These are phyloP conservation scores for Triadica sebifera DNA, from an alignment of 345 rosid species.

Conservation along the genomic window DNA sequence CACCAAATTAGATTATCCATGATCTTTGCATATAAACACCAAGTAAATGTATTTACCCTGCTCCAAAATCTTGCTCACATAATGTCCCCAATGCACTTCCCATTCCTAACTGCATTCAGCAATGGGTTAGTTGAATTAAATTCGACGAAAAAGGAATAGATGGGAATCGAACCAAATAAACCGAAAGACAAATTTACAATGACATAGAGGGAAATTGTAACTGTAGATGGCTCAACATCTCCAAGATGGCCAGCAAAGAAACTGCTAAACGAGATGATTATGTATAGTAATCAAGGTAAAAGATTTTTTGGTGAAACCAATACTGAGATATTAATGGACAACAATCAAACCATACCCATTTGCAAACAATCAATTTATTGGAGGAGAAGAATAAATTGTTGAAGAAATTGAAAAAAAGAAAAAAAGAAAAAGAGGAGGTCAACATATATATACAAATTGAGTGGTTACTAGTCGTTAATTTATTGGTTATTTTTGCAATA, in stretches of 20 bases:
- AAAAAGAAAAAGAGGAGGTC: no score
- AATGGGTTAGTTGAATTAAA: background rate
- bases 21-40: conserved; percentile 98
- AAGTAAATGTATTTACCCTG: conserved; percentile 65
- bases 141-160: background rate
- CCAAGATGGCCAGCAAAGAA: conserved; percentile 91
- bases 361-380: no score
- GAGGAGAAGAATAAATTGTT: no score
- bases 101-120: conserved; percentile 75
- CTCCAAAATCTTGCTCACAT: conserved; percentile 96
- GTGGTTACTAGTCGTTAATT: no score
- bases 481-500: no score
- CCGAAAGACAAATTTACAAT: conserved; percentile 89
- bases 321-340: no score
- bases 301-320: no score
- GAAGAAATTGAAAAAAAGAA: no score
- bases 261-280: conserved; percentile 77
- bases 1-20: conserved; percentile 62
- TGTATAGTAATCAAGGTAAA: no score
- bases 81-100: conserved; percentile 92
- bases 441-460: no score
- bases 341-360: no score
- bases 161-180: conserved; percentile 58
- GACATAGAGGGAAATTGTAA: conserved; percentile 81
- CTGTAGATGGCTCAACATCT: conserved; percentile 82